Percentiles rank a stretch among this genome's conserved stretches.
phyloP scores from a whole-genome alignment of 768 basidiomycete genomes.

The Vishniacozyma victoriae region DNA sequence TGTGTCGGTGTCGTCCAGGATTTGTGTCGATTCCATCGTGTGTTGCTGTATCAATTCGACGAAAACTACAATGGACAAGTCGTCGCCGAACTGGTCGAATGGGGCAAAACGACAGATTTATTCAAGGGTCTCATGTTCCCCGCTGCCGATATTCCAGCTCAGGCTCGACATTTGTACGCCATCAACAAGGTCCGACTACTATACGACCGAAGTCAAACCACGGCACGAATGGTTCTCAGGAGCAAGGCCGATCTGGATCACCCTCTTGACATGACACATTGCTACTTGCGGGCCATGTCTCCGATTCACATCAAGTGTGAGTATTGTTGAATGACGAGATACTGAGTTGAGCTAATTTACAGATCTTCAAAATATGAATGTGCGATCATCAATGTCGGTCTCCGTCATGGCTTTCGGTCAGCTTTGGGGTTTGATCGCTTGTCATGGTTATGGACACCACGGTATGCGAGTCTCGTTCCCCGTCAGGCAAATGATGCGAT shows the following conservation, averaged over 20 bases:
- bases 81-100: constrained; percentile 73
- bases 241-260: constrained; percentile 59
- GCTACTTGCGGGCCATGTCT: constrained; percentile 77
- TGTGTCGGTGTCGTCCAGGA: constrained; percentile 70
- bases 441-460: constrained; percentile 66
- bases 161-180: constrained; percentile 64
- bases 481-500: constrained; percentile 71
- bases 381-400: constrained; percentile 78
- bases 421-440: constrained; percentile 73
- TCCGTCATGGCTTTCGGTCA: constrained; percentile 73
- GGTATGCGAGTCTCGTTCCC: constrained; percentile 85
- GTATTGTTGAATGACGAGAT: constrained; percentile 23
- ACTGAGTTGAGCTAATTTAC: constrained; percentile 8
- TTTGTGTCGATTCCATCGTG: constrained; percentile 72
- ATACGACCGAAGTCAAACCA: constrained; percentile 66
- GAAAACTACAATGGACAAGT: constrained; percentile 71
- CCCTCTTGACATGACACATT: constrained; percentile 78
- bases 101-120: constrained; percentile 65
- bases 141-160: constrained; percentile 48
- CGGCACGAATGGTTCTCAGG: constrained; percentile 66
- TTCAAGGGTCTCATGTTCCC: constrained; percentile 52
- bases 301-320: constrained; percentile 75
- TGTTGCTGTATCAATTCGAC: constrained; percentile 76
- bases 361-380: constrained; percentile 76
- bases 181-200: constrained; percentile 72